Evolutionary conservation across 2,329 filamentous ascomycete species (phyloP), one percentile per base, ranked within the genome.

Genomic region (Tolypocladium album): DNA sequence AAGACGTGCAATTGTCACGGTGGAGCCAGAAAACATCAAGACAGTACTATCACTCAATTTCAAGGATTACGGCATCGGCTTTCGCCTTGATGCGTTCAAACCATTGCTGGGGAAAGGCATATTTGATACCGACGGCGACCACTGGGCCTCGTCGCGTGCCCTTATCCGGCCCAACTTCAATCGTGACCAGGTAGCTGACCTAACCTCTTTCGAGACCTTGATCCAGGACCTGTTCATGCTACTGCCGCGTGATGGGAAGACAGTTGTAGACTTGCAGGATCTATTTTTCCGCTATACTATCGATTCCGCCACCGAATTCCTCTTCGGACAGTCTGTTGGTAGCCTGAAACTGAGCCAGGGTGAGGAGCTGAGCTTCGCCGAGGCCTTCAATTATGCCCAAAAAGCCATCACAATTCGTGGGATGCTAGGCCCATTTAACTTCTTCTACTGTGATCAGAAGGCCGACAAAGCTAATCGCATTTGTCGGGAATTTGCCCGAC

Each of bases 281-380:
- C 70, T 84, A 2, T 84, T 85, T 68, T 84, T 83, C 66, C 73
- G 75, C 58, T 72, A 84, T 34, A 83, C 82, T 0, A 74, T 86
- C 34, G 66, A 67, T 39, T 82, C 85, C 62, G 78, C 82, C 0
- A 85, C 82, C 0, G 79, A 82, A 53, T 82, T 85, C 61, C 70
- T 86, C 1, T 83, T 86, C 57, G 82, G 83, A 17, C 74, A 82
- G 62, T 78, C 75, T 20, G 60, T 64, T 12, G 57, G 61, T 34
- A 62, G 58, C 31, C 58, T 68, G 45, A 62, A 56, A 59, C 58
- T 55, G 42, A 63, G 55, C 34, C 55, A 58, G 20, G 31, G 17
- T 9, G 50, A 59, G 17, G 60, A 64, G 22, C 60, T 59, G 1
- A 61, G 61, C 9, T 75, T 75, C 60, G 66, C 67, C 8, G 61